Base-by-base conservation (phyloP, 1,139 yeast genomes). In the Hansenula lynferdii region DNA sequence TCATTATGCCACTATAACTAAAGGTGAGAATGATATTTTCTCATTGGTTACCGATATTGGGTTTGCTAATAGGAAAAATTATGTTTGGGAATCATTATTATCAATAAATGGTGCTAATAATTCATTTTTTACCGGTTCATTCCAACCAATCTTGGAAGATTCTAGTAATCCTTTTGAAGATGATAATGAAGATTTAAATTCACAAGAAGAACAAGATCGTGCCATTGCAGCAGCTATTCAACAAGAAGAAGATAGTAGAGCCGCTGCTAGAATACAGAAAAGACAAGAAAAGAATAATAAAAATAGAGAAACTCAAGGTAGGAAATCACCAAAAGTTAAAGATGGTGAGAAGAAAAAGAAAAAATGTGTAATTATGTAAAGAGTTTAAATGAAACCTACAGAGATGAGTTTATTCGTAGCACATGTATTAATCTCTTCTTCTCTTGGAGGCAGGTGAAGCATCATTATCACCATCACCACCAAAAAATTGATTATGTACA, bases 21-120 rank as follows among this genome's bases (percentile, higher is more conserved):
- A 83, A 53, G 40, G 40, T 15, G 60, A 69, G 46, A 59, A 66
- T 38, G 72, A 70, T 50, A 60, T 86, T 42, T 78, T 77, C 58
- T 56, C 77, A 4, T 60, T 89, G 34, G 78, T 86, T 8, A 85
- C 95, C 3, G 96, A 89, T 57, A 64, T 72, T 18, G 85, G 92
- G 2, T 83, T 78, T 50, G 62, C 57, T 24, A 60, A 64, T 14
- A 67, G 70, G 30, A 56, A 63, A 6, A 62, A 67, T 17, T 71
- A 83, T 20, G 84, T 84, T 10, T 89, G 96, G 96, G 89, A 85
- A 54, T 72, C 85, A 0, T 62, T 89, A 28, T 69, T 72, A 34
- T 76, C 86, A 3, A 70, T 81, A 4, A 69, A 72, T 38, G 96
- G 96, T 1, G 66, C 69, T 7, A 75, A 72, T 20, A 94, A 86